Evolutionary conservation across 2,329 filamentous ascomycete genomes (phyloP), one percentile per base, ranked within the genome.

Genomic region (Hymenoscyphus salicellus): DNA sequence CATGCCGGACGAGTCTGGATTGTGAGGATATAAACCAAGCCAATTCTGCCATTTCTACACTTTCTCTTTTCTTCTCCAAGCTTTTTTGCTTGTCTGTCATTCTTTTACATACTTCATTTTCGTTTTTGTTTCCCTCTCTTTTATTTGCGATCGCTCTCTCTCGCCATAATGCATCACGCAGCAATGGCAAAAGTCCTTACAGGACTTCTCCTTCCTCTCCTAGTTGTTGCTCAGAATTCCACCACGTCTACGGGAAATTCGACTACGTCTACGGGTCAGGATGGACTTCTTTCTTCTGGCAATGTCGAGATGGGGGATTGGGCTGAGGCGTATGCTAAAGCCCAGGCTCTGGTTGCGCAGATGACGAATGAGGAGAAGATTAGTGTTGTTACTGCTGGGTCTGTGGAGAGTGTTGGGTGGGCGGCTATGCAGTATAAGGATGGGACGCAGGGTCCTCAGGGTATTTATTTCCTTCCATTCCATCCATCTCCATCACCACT

Each of bases 361-460:
- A 70, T 81, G 58, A 79, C 78, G 1, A 68, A 77, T 6, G 76
- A 78, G 38, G 79, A 81, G 65, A 80, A 81, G 63, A 73, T 77
- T 5, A 79, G 78, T 65, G 71, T 76, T 38, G 77, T 77, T 2
- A 75, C 75, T 41, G 77, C 77, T 26, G 60, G 61, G 8, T 60
- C 60, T 55, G 60, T 68, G 3, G 30, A 55, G 38, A 64, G 64
- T 32, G 63, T 64, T n/a, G 66, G 68, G n/a, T 69, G 66, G 66
- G 66, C 61, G 59, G 59, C 66, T n/a, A 26, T 69, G 3, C 23
- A 61, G 20, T 66, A 63, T 26, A 63, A 63, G 14, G 64, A 69
- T 60, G 61, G 60, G 38, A 59, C 62, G 3, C 59, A 68, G 57
- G 61, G 66, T 36, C 62, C 63, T 38, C 66, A 68, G 46, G 64